phyloP scores from a whole-genome alignment of 129 eudicot species.

The Chrysanthemum seticuspe region DNA sequence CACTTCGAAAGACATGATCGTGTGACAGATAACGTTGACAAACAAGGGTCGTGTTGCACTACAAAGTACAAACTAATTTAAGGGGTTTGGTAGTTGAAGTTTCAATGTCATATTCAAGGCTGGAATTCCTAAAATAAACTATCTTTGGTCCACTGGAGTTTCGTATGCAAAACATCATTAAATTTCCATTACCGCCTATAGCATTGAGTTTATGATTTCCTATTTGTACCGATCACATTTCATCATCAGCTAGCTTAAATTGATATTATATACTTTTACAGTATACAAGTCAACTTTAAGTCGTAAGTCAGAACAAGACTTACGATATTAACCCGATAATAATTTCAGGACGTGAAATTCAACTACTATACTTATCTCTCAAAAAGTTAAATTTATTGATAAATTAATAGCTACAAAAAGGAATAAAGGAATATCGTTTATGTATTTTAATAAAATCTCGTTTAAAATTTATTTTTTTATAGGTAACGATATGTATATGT shows the following conservation, averaged over 20 bases:
- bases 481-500: no score
- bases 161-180: conserved; percentile 17
- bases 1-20: background rate
- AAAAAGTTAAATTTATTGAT: no score
- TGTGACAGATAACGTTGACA: conserved; percentile 16
- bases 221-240: background rate
- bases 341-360: no score
- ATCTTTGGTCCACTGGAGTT: conserved; percentile 29
- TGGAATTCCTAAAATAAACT: conserved; percentile 20
- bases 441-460: no score
- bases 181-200: conserved; percentile 5
- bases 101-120: conserved; percentile 32
- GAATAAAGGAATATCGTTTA: no score
- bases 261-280: no score
- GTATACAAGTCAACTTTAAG: no score
- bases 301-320: no score
- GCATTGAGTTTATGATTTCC: background rate
- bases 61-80: conserved; percentile 11
- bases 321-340: no score
- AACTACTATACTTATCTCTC: no score
- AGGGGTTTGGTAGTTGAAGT: conserved; percentile 27
- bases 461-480: no score
- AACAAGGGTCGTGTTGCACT: background rate
- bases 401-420: no score
- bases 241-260: background rate